phyloP scores from a whole-genome alignment of 2,329 filamentous ascomycete species.

The Beauveria rudraprayagi region DNA sequence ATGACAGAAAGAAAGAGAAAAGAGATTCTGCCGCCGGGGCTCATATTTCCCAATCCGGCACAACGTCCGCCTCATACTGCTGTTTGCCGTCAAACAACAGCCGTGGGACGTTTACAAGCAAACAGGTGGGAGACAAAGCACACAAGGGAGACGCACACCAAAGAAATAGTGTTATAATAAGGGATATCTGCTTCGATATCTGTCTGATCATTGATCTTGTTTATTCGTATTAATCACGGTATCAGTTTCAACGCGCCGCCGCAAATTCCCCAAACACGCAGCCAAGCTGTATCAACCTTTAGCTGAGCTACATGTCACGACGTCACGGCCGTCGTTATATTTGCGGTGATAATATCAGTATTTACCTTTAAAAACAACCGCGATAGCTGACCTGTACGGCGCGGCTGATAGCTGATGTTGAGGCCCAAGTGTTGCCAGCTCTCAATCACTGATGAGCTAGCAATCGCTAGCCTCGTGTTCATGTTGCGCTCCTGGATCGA shows the following conservation, averaged over 20 bases:
- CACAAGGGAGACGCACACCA: background rate
- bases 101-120: background rate
- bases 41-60: background rate
- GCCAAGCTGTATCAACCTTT: too few species aligned
- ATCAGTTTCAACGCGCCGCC: too few species aligned
- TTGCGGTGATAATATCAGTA: too few species aligned
- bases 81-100: slow-evolving; percentile 2
- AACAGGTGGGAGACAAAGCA: background rate
- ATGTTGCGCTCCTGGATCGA: background rate
- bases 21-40: background rate
- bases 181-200: too few species aligned
- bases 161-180: background rate
- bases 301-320: too few species aligned
- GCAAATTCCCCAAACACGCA: too few species aligned
- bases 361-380: background rate
- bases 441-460: background rate
- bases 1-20: background rate
- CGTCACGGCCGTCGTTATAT: too few species aligned
- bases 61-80: background rate
- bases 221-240: too few species aligned
- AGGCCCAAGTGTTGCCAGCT: too few species aligned
- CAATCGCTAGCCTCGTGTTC: background rate
- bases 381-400: background rate
- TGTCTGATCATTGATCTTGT: too few species aligned
- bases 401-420: background rate